phyloP scores from a whole-genome alignment of 73 alveolate species.

The Tetrahymena borealis region DNA sequence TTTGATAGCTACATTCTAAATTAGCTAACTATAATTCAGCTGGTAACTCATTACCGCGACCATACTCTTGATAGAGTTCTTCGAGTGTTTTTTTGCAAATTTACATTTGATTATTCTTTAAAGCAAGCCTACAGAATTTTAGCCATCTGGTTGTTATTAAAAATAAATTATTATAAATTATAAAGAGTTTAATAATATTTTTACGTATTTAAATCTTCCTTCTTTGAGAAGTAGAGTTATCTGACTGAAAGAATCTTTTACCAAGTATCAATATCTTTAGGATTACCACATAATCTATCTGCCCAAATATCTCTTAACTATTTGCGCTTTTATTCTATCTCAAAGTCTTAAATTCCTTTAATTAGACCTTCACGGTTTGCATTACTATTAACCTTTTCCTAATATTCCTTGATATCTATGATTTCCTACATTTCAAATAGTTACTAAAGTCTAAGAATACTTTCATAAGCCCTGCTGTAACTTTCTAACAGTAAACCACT shows the following conservation, averaged over 20 bases:
- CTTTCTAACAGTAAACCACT: slow-evolving; percentile 86
- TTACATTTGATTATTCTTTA: slow-evolving; percentile 16
- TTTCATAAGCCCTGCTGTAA: slow-evolving; percentile 89
- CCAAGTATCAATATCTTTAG: slow-evolving; percentile 81
- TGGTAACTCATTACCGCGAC: slow-evolving; percentile 3
- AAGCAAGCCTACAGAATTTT: slow-evolving; percentile 22
- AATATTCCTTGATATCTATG: slow-evolving; percentile 62
- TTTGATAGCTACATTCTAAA: slow-evolving; percentile 19
- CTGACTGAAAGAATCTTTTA: slow-evolving; percentile 63
- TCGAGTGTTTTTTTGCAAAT: slow-evolving; percentile 20
- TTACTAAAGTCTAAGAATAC: slow-evolving; percentile 77
- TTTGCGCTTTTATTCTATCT: slow-evolving; percentile 58
- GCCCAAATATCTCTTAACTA: slow-evolving; percentile 64
- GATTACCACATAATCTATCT: slow-evolving; percentile 44
- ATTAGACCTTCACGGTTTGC: slow-evolving; percentile 16
- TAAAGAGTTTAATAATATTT: neutral
- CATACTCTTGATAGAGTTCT: neutral
- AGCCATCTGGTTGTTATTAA: slow-evolving; percentile 1
- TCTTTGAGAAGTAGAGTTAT: slow-evolving; percentile 28
- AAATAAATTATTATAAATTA: neutral
- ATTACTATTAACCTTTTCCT: slow-evolving; percentile 15
- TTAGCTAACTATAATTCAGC: slow-evolving; percentile 1
- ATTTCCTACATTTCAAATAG: slow-evolving; percentile 91
- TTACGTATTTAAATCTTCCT: slow-evolving; percentile 15
- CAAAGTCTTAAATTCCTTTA: slow-evolving; percentile 3